These are phyloP conservation scores for Nicotiana knightiana DNA, from an alignment of 257 asterid genomes.

Conservation along the genomic window DNA sequence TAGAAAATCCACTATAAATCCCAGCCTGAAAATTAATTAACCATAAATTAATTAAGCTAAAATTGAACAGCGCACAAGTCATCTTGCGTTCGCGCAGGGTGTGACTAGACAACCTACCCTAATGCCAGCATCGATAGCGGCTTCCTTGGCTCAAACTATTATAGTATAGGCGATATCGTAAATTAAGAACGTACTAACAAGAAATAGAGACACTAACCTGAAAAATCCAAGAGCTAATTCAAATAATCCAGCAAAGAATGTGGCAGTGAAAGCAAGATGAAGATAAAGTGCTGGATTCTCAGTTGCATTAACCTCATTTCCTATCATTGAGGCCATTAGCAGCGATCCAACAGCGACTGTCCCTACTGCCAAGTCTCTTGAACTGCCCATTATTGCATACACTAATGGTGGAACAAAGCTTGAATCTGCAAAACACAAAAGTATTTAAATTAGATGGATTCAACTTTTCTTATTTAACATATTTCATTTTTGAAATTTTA, in stretches of 20 bases:
- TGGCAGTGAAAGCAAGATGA: conserved; percentile 80
- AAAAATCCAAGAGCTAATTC: conserved; percentile 62
- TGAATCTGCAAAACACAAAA: conserved; percentile 42
- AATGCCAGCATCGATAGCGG: too few species aligned
- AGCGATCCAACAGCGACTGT: conserved; percentile 86
- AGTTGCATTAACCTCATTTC: conserved; percentile 37
- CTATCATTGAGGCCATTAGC: conserved; percentile 67
- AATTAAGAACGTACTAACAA: too few species aligned
- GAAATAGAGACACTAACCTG: conserved; percentile 7
- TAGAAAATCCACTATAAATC: conserved; percentile 91
- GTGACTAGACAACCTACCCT: too few species aligned
- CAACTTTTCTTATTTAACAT: too few species aligned
- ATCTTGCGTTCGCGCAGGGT: too few species aligned
- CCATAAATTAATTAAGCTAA: too few species aligned
- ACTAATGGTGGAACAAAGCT: conserved; percentile 84
- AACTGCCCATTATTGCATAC: conserved; percentile 88
- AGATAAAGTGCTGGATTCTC: conserved; percentile 61
- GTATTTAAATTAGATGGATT: too few species aligned
- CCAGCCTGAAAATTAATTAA: conserved; percentile 34
- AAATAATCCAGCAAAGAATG: conserved; percentile 74
- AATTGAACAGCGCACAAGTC: background rate
- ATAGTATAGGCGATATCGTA: too few species aligned
- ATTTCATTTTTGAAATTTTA: too few species aligned
- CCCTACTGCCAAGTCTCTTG: conserved; percentile 87
- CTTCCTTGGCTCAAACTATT: too few species aligned